phyloP scores from a whole-genome alignment of 306 rosid species.

The Cicer yamashitae region DNA sequence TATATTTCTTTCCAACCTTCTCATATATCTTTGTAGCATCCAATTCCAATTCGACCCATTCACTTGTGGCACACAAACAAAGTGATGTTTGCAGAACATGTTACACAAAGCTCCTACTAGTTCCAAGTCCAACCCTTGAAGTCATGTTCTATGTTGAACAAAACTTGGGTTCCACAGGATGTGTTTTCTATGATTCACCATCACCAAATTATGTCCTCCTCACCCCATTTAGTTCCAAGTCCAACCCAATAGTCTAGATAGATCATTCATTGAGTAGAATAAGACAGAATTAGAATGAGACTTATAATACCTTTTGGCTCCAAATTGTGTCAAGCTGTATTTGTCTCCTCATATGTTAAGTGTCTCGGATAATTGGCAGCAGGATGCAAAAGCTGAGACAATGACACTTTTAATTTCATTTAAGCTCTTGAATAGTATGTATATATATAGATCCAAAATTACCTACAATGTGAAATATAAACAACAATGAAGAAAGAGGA shows the following conservation, averaged over 20 bases:
- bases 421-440: slow-evolving; percentile 52
- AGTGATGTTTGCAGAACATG: slow-evolving; percentile 63
- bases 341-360: slow-evolving; percentile 62
- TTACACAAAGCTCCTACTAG: slow-evolving; percentile 32
- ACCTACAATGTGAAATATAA: no score
- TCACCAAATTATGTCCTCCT: slow-evolving; percentile 54
- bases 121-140: slow-evolving; percentile 37
- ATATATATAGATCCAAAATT: slow-evolving; percentile 35
- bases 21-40: slow-evolving; percentile 1
- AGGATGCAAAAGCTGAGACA: slow-evolving; percentile 70
- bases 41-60: slow-evolving; percentile 35
- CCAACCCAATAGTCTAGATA: no score
- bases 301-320: slow-evolving; percentile 56
- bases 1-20: neutral
- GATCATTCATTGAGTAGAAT: no score
- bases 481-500: slow-evolving; percentile 11
- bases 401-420: slow-evolving; percentile 74
- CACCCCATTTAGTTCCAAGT: no score
- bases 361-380: slow-evolving; percentile 68
- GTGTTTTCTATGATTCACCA: slow-evolving; percentile 37
- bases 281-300: no score
- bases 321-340: slow-evolving; percentile 59
- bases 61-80: slow-evolving; percentile 1
- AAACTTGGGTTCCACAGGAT: slow-evolving; percentile 35
- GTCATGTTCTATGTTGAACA: slow-evolving; percentile 62